Percentiles rank a stretch among this genome's conserved stretches.
Evolutionary conservation across 1,139 yeast species (phyloP).

Genomic region (Suhomyces yuchorum): DNA sequence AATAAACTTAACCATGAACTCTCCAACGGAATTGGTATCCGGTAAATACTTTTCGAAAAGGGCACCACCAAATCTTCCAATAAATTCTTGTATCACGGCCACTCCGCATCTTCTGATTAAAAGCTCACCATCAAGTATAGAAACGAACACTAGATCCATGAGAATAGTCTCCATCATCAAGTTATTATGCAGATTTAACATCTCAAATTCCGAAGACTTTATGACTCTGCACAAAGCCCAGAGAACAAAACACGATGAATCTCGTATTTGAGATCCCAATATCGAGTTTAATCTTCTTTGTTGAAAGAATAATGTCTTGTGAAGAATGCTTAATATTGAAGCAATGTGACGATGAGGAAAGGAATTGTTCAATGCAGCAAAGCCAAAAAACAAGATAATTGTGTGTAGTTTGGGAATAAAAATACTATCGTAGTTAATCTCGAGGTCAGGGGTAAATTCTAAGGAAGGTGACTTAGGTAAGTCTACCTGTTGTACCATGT

Average conservation of each 20-base stretch:
- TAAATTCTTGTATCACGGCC: conserved; percentile 83
- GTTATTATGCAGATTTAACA: conserved; percentile 14
- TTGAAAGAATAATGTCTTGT: conserved; percentile 54
- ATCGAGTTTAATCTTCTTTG: conserved; percentile 52
- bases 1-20: conserved; percentile 51
- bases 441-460: conserved; percentile 14
- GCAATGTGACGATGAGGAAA: conserved; percentile 32
- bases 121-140: conserved; percentile 73
- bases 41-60: conserved; percentile 24
- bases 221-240: conserved; percentile 43
- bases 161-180: conserved; percentile 31
- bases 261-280: conserved; percentile 72
- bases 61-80: conserved; percentile 67
- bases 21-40: conserved; percentile 28
- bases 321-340: conserved; percentile 32
- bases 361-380: conserved; percentile 30
- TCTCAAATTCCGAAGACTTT: conserved; percentile 15
- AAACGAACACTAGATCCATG: conserved; percentile 49
- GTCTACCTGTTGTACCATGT: conserved; percentile 30
- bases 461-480: conserved; percentile 11
- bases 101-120: conserved; percentile 78
- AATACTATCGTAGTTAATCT: conserved; percentile 24
- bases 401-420: conserved; percentile 40
- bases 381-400: conserved; percentile 39
- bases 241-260: conserved; percentile 75